These are phyloP conservation scores for Torulaspora gathmanii DNA, from an alignment of 805 yeast species.

Conservation along the genomic window DNA sequence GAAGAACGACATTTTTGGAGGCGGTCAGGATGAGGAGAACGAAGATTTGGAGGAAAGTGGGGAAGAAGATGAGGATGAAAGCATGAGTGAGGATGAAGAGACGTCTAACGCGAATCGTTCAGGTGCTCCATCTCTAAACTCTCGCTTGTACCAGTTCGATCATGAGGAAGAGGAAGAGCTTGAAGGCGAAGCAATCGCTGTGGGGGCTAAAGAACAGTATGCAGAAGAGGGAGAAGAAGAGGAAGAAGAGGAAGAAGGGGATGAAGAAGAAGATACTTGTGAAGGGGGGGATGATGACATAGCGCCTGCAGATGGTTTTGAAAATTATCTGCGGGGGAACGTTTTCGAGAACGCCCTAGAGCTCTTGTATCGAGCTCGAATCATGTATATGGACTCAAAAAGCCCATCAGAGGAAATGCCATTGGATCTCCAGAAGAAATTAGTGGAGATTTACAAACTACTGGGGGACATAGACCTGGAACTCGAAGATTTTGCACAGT, in stretches of 20 bases:
- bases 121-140: conserved; percentile 4
- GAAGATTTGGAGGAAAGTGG: conserved; percentile 26
- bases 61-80: conserved; percentile 23
- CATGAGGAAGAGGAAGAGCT: conserved; percentile 24
- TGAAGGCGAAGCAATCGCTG: neutral
- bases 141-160: conserved; percentile 24
- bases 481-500: conserved; percentile 79
- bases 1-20: conserved; percentile 66
- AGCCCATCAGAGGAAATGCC: conserved; percentile 36
- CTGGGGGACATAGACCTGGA: conserved; percentile 89
- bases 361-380: conserved; percentile 70
- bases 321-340: conserved; percentile 17
- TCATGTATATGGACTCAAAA: conserved; percentile 40
- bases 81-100: conserved; percentile 32
- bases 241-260: conserved; percentile 12
- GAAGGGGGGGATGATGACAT: neutral
- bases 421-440: conserved; percentile 35
- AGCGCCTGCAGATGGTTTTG: conserved; percentile 11
- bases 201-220: too few species aligned
- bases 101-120: conserved; percentile 49
- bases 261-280: conserved; percentile 5
- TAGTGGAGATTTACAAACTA: conserved; percentile 71
- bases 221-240: conserved; percentile 2
- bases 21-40: conserved; percentile 29
- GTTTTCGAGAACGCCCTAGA: conserved; percentile 84